Base-by-base conservation (phyloP, 495 filamentous ascomycete species). In the Neurospora cerealis region DNA sequence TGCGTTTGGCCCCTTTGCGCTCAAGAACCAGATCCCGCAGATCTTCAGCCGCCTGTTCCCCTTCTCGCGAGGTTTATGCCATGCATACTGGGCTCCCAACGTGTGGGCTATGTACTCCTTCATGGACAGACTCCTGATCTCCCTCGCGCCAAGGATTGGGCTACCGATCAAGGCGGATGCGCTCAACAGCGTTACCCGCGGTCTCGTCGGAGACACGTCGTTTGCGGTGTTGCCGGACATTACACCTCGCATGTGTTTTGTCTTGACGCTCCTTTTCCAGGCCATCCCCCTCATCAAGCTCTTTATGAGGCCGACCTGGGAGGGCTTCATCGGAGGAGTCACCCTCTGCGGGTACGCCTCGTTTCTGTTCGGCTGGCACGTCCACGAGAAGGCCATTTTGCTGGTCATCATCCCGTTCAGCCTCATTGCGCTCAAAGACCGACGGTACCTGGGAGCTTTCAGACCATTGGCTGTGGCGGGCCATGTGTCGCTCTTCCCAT, bases 81-180 rank as follows among this genome's bases (percentile, higher is more conserved):
- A 99, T 84, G 96, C 96, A 0, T 99, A 99, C 81, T 99, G 96
- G 96, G 96, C 96, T 3, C 95, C 96, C 2, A 99, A 99, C 77
- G 85, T 97, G 11, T 99, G 96, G 96, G 94, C 96, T 0, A 88
- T 99, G 84, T 99, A 99, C 80, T 97, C 96, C 0, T 97, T 99
- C 77, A 81, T 87, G 0, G 96, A 99, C 76, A 86, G 96, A 70
- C 83, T 92, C 38, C 79, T 98, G 74, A 97, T 99, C 76, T 17
- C 75, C 91, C 93, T 96, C 75, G 95, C 94, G 42, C 95, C 96
- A 5, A 88, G 89, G 54, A 79, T 98, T 15, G 90, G 93, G 2
- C 83, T 98, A 19, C 74, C 86, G 1, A 87, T 98, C 62, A 91
- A 95, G 76, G 78, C 83, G 69, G 88, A 87, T 36, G 96, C 96